Base-by-base conservation (phyloP, 148 eudicot genomes). In the Diospyros lotus region DNA sequence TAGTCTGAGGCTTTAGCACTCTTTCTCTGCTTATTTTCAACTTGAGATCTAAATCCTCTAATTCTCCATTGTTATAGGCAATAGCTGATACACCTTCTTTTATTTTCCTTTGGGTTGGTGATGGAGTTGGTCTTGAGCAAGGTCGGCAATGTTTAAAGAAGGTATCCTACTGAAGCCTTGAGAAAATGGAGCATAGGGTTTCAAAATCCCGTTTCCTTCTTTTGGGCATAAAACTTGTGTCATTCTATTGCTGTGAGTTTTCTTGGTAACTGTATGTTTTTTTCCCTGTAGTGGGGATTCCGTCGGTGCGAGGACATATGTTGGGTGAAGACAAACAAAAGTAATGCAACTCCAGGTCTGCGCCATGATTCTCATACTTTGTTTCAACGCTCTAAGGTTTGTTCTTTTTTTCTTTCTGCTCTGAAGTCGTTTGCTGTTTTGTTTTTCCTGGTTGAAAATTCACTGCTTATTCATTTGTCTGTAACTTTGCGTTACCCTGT, bases 1-100 rank as follows among this genome's bases (percentile, higher is more conserved):
- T 3, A 8, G 17, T 28, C 18, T 17, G 52, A 48, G 48, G 38
- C n/a, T 2, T 9, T 66, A 18, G 40, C 53, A 53, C 14, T 42
- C 5, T 65, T 65, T 3, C 2, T 65, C 43, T 41, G 6, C 41
- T 9, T 43, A 2, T 43, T 65, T 65, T 13, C 4, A 18, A 11
- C 40, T 10, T 18, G 10, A 15, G 38, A 14, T 67, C 58, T 63
- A 15, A 60, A 66, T n/a, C 38, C 6, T 48, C 45, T 28, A 54
- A 42, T 9, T 10, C 3, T 71, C 39, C 48, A 38, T 74, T 40
- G 48, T 66, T 71, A 70, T 88, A 95, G 98, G 93, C 94, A 75
- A 92, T 95, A 75, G 98, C 98, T 63, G 98, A 95, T 82, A 92
- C 98, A 14, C 98, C 98, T 59, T 92, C 98, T 80, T 95, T 95